Base-by-base conservation (phyloP, 495 filamentous ascomycete species). In the Podospora comata region DNA sequence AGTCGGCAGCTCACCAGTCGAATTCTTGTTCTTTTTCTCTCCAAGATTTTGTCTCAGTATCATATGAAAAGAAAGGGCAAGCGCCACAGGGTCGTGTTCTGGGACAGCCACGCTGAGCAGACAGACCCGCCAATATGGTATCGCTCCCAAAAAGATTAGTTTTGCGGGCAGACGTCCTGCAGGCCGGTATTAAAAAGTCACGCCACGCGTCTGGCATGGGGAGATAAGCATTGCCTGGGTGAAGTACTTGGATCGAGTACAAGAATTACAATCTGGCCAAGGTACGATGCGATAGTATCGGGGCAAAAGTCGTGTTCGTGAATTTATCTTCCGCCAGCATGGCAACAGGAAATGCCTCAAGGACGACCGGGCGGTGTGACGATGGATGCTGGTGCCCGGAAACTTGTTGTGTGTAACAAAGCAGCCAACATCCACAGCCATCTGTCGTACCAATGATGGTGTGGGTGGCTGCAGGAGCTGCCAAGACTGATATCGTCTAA, bases 261-360 rank as follows among this genome's bases (percentile, higher is more conserved):
- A 58, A 20, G 6, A 20, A 26, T 58, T 58, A 19, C 7, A 4
- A 15, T 18, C 55, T 58, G 55, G 55, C n/a, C 55, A 19, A 58
- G 55, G 23, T 58, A 48, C 15, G 39, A 48, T 58, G 5, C 0
- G n/a, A 57, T 18, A 57, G 18, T 57, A 18, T 57, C 54, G 20
- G 18, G 2, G 0, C 54, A 13, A 23, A 23, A 23, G 23, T 23
- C 18, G 5, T 7, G 54, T 5, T 57, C 54, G 23, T n/a, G 54
- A 57, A 39, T 39, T 48, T 16, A 13, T 48, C 39, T 1, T 13
- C 55, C 55, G 18, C 6, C n/a, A 20, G 3, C 6, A 58, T 58
- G 55, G 23, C 55, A 62, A 16, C 20, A 26, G 53, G 39, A 65
- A 65, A 65, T 65, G 20, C 62, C 62, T 58, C 55, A 58, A 58